A percentile compares a stretch with the other conserved stretches of the same genome.
These are phyloP conservation scores for Kazachstania taianensis DNA, from an alignment of 805 yeast species.

Conservation along the genomic window DNA sequence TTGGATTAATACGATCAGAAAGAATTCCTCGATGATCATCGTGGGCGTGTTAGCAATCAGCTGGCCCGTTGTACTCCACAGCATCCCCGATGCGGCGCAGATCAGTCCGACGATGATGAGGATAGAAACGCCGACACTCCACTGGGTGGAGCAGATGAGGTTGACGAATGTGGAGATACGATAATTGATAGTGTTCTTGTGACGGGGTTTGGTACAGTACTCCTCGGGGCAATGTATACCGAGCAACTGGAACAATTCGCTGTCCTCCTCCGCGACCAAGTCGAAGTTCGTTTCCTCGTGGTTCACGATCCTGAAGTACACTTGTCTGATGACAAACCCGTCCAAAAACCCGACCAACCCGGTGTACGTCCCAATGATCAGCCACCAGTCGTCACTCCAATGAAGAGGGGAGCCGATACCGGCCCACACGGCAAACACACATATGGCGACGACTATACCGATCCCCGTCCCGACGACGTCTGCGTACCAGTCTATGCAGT, in stretches of 20 bases:
- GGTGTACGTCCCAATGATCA: conserved; percentile 38
- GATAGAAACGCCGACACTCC: conserved; percentile 27
- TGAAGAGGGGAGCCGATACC: conserved; percentile 30
- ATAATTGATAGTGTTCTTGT: conserved; percentile 12
- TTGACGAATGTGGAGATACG: conserved; percentile 22
- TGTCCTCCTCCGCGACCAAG: conserved; percentile 27
- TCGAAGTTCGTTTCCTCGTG: conserved; percentile 22
- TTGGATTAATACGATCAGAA: conserved; percentile 31
- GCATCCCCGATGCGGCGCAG: conserved; percentile 27
- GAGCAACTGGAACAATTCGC: conserved; percentile 21
- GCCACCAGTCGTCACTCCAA: conserved; percentile 36
- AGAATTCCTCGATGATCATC: conserved; percentile 36
- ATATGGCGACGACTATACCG: conserved; percentile 29
- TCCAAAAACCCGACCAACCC: conserved; percentile 37
- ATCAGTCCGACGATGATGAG: conserved; percentile 26
- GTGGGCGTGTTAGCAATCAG: conserved; percentile 34
- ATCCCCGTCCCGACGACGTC: conserved; percentile 35
- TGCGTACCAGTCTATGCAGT: conserved; percentile 31
- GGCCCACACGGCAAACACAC: conserved; percentile 32
- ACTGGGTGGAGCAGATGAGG: conserved; percentile 25
- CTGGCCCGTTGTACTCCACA: conserved; percentile 35
- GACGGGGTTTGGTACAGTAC: conserved; percentile 7
- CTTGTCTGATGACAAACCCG: conserved; percentile 34
- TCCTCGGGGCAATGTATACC: conserved; percentile 21
- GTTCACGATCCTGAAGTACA: conserved; percentile 24